Evolutionary conservation across 495 filamentous ascomycete genomes (phyloP).

Genomic region (Extremus antarcticus): DNA sequence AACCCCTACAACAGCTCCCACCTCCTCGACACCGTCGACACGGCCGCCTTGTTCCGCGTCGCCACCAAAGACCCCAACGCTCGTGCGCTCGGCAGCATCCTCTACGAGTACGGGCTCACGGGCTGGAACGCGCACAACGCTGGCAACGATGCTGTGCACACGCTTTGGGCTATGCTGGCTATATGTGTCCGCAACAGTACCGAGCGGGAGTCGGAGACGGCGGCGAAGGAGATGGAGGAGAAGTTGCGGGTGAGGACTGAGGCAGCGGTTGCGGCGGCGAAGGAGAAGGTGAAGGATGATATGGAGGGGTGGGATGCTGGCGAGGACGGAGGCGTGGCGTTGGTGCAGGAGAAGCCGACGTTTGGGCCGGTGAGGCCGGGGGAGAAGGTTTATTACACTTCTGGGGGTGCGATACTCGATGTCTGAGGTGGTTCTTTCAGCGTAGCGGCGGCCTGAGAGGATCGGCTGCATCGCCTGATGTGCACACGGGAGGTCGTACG

Average conservation of each 20-base stretch:
- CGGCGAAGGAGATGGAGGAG: constrained; percentile 14
- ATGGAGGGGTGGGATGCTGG: constrained; percentile 19
- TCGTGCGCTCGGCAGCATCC: constrained; percentile 47
- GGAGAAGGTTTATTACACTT: not conserved
- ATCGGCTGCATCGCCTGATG: no score
- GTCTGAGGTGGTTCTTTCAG: constrained; percentile 4
- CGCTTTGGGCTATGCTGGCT: constrained; percentile 61
- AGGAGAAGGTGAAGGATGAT: constrained; percentile 7
- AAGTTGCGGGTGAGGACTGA: constrained; percentile 8
- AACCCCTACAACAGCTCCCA: constrained; percentile 40
- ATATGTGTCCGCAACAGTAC: constrained; percentile 33
- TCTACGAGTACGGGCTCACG: constrained; percentile 50
- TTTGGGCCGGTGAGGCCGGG: not conserved
- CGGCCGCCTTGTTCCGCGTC: constrained; percentile 52
- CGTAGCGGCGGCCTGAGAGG: not conserved
- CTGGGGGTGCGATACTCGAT: constrained; percentile 19
- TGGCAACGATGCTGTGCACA: constrained; percentile 88
- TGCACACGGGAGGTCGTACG: no score
- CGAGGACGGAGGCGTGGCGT: constrained; percentile 1
- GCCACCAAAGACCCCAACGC: constrained; percentile 38
- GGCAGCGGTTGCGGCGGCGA: constrained; percentile 7
- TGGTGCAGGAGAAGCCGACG: not conserved
- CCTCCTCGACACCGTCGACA: constrained; percentile 59
- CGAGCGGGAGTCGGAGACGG: constrained; percentile 8
- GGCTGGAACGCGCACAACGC: constrained; percentile 73